phyloP scores from a whole-genome alignment of 2,329 filamentous ascomycete species.

The Sporothrix pallida region DNA sequence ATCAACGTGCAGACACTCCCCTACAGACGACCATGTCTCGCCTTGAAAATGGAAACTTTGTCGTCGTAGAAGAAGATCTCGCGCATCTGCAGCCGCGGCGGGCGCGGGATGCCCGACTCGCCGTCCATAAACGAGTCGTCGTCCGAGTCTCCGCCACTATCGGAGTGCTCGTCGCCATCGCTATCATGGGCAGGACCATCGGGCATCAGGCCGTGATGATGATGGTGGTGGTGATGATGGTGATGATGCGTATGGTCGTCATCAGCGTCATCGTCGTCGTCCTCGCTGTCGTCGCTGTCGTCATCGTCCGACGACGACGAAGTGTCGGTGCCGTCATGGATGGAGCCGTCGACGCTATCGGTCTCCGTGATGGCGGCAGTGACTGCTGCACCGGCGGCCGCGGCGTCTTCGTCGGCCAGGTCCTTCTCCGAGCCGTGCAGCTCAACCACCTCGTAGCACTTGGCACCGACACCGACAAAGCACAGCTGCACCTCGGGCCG shows the following conservation, averaged over 20 bases:
- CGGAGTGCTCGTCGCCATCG: constrained; percentile 37
- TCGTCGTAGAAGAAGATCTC: constrained; percentile 88
- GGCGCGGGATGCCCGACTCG: constrained; percentile 45
- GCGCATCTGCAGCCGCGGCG: constrained; percentile 64
- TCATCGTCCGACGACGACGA: constrained; percentile 49
- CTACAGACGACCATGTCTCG: constrained; percentile 64
- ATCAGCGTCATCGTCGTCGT: constrained; percentile 55
- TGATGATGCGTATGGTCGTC: constrained; percentile 44
- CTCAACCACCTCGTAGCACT: constrained; percentile 84
- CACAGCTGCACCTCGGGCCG: constrained; percentile 77
- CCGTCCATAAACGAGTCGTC: constrained; percentile 58
- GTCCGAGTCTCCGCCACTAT: constrained; percentile 47
- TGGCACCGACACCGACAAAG: constrained; percentile 76
- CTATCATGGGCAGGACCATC: constrained; percentile 40
- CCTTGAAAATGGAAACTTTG: constrained; percentile 80
- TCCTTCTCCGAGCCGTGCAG: constrained; percentile 49
- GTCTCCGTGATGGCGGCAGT: constrained; percentile 35
- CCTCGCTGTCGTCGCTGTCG: constrained; percentile 53
- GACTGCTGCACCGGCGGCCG: constrained; percentile 35
- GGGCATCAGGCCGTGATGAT: constrained; percentile 41
- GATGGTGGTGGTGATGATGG: background rate
- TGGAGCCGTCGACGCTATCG: constrained; percentile 37
- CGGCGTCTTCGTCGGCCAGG: constrained; percentile 38
- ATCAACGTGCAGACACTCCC: background rate
- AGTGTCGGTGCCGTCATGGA: constrained; percentile 35